Percentiles rank a stretch among this genome's conserved stretches.
Conservation (phyloP, 2,329 filamentous ascomycete species). For the Fusarium tupiense region DNA sequence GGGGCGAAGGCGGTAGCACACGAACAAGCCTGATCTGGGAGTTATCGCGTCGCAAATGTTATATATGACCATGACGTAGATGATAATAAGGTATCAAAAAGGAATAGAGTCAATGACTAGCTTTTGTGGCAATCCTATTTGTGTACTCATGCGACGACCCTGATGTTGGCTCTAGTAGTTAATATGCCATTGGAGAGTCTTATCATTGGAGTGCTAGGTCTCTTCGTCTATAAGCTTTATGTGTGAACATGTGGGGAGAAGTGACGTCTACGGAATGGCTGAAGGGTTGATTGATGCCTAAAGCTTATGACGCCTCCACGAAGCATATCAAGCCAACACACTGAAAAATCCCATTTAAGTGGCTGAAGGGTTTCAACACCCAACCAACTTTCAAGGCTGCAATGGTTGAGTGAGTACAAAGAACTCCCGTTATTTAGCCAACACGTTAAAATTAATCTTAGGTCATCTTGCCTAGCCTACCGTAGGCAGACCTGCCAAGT, state of each 20-base stretch:
- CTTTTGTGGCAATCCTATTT: too few species aligned
- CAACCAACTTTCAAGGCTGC: neutral
- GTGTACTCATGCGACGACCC: too few species aligned
- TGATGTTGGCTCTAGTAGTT: neutral
- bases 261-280: neutral
- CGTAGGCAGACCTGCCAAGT: neutral
- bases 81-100: neutral
- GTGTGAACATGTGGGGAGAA: neutral
- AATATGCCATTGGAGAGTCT: neutral
- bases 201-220: neutral
- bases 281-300: too few species aligned
- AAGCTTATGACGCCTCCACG: too few species aligned
- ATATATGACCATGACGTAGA: neutral
- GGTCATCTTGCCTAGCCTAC: neutral
- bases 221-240: neutral
- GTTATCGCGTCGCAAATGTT: neutral
- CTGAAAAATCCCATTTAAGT: too few species aligned
- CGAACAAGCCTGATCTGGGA: neutral
- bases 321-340: neutral
- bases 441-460: accelerated
- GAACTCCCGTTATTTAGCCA: neutral
- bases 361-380: neutral
- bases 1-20: neutral
- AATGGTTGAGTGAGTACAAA: neutral
- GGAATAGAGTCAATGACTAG: too few species aligned